Percentiles rank a stretch among this genome's conserved stretches.
Conservation (phyloP, 108 stramenopile genomes). For the Skeletonema costatum region DNA sequence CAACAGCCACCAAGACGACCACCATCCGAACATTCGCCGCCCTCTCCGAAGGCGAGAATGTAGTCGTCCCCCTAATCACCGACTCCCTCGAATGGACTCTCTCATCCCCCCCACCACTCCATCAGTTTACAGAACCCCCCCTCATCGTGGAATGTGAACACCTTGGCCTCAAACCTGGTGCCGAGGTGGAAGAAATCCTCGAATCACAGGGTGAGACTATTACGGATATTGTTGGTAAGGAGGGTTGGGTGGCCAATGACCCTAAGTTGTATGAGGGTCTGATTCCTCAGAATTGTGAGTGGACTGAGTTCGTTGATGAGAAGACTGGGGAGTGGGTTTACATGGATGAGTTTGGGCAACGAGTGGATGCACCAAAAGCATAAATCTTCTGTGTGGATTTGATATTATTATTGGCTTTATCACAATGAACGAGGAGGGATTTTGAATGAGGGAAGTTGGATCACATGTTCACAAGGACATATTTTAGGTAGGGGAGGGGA, state of each 20-base stretch:
- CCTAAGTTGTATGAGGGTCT: slow-evolving; percentile 85
- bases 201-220: slow-evolving; percentile 78
- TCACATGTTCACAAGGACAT: background rate
- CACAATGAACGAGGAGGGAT: background rate
- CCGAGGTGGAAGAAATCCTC: slow-evolving; percentile 86
- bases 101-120: slow-evolving; percentile 93
- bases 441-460: background rate
- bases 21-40: slow-evolving; percentile 25
- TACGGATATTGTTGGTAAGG: slow-evolving; percentile 87
- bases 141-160: slow-evolving; percentile 94
- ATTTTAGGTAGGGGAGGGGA: background rate
- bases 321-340: slow-evolving; percentile 88
- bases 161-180: slow-evolving; percentile 76
- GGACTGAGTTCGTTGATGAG: slow-evolving; percentile 90
- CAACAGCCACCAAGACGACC: slow-evolving; percentile 18
- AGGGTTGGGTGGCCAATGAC: slow-evolving; percentile 85
- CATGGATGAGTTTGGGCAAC: slow-evolving; percentile 80
- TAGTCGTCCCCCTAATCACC: slow-evolving; percentile 89
- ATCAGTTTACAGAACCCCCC: slow-evolving; percentile 98
- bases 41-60: slow-evolving; percentile 72
- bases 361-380: slow-evolving; percentile 51
- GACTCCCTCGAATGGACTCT: slow-evolving; percentile 97
- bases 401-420: background rate
- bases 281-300: slow-evolving; percentile 87
- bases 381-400: background rate